Evolutionary conservation across 2,329 filamentous ascomycete species (phyloP), one percentile per base, ranked within the genome.

Genomic region (Ceratocystiopsis brevicomis): DNA sequence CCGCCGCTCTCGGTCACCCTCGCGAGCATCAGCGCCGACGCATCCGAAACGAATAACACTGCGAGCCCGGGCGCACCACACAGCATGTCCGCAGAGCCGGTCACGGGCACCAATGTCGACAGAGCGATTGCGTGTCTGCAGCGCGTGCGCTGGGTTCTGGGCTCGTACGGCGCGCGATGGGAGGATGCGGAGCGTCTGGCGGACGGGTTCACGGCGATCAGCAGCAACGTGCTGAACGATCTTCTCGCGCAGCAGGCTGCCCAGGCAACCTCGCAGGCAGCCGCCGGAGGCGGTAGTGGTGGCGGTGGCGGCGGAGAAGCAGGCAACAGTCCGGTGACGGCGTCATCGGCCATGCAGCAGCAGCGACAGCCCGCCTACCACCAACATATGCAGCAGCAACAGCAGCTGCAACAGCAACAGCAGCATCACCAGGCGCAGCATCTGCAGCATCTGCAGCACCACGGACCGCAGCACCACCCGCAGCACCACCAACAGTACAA

Each of bases 131-230:
- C 62, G 25, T 73, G 71, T 44, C 56, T 79, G 1, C 66, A 69
- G 43, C 63, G 64, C 37, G 68, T 74, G 9, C 61, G 63, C 4
- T 62, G 69, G 47, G 73, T 69, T 1, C 56, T 79, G 16, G 62
- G 59, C 14, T 65, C 62, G n/a, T 77, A 71, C 45, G 72, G 73
- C 33, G 63, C 72, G 48, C 62, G 72, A 2, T 79, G 75, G 75
- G 66, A 67, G 4, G 65, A 75, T 46, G 69, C 71, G 2, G 59
- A 65, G 33, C 62, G 65, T 46, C 60, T 78, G n/a, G 62, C 65
- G 47, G 58, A 63, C 36, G 68, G 60, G 36, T 77, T 77, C 50
- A 67, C 74, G 47, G 54, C 55, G 40, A 62, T 65, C 13, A 74
- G 65, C 4, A 58, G 56, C 30, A 61, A 65, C 39, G 59, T 67